Percentiles rank a stretch among this genome's conserved stretches.
phyloP scores from a whole-genome alignment of 2,329 filamentous ascomycete species.

The Scedosporium aurantiacum region DNA sequence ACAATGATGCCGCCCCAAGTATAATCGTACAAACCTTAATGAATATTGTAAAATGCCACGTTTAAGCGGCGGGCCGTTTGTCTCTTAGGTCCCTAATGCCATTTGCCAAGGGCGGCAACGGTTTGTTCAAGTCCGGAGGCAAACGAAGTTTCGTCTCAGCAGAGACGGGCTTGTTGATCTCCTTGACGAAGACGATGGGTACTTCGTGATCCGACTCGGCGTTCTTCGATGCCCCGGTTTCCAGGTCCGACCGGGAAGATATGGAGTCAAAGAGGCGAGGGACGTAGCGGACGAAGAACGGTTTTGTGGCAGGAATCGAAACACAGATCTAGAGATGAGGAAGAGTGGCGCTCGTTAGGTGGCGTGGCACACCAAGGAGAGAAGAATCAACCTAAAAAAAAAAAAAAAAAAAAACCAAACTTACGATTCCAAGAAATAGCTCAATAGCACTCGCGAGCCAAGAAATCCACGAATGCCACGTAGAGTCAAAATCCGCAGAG shows the following conservation, averaged over 20 bases:
- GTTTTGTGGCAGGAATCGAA: constrained; percentile 31
- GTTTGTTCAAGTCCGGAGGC: constrained; percentile 17
- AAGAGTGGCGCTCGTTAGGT: neutral
- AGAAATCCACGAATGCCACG: constrained; percentile 24
- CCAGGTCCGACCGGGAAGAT: neutral
- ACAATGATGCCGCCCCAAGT: neutral
- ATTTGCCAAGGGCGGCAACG: constrained; percentile 15
- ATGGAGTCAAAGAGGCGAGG: constrained; percentile 16
- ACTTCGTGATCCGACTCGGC: neutral
- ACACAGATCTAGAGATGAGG: constrained; percentile 22
- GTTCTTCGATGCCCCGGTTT: neutral
- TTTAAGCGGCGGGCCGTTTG: neutral
- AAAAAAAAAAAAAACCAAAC: neutral
- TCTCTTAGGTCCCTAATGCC: neutral
- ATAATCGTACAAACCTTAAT: no score
- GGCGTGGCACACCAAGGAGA: neutral
- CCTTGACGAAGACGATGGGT: neutral
- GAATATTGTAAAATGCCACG: no score
- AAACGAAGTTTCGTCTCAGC: no score
- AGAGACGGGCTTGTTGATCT: no score
- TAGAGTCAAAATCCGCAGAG: constrained; percentile 19
- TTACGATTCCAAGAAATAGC: constrained; percentile 28
- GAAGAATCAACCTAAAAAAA: neutral
- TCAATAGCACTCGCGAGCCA: constrained; percentile 26
- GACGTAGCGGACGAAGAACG: constrained; percentile 28